These are phyloP conservation scores for Halophytophthora polymorphica DNA, from an alignment of 352 stramenopile genomes.

Conservation along the genomic window DNA sequence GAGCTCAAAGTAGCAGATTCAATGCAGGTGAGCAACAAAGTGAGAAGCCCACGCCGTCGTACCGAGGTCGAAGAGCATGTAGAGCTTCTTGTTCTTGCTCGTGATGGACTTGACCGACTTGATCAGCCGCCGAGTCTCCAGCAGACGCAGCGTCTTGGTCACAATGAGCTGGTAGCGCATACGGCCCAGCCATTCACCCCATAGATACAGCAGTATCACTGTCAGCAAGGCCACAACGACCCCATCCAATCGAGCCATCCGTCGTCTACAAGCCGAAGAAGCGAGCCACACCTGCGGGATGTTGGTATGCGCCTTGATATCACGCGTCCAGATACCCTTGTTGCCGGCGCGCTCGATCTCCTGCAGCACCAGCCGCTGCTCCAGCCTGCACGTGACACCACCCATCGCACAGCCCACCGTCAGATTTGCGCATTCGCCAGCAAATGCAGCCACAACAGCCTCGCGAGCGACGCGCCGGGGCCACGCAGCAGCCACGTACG, in stretches of 20 bases:
- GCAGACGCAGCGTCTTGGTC: constrained; percentile 97
- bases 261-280: neutral
- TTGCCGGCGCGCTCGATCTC: constrained; percentile 96
- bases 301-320: constrained; percentile 98
- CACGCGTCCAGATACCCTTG: constrained; percentile 98
- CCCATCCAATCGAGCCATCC: neutral
- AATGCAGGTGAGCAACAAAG: too few species aligned
- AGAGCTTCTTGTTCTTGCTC: constrained; percentile 99
- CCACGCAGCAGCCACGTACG: too few species aligned
- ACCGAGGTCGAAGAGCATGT: constrained; percentile 96
- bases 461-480: too few species aligned
- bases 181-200: too few species aligned
- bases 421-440: constrained; percentile 6
- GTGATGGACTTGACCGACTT: constrained; percentile 99
- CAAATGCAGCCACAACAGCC: neutral
- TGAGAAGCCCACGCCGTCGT: constrained; percentile 1
- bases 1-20: too few species aligned
- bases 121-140: constrained; percentile 96
- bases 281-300: constrained; percentile 80
- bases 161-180: constrained; percentile 96
- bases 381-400: constrained; percentile 35
- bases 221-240: constrained; percentile 4
- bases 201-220: neutral
- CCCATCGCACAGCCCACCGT: constrained; percentile 31
- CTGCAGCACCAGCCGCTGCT: constrained; percentile 88